These are phyloP conservation scores for Paxillus rubicundulus DNA, from an alignment of 768 basidiomycete species.

Conservation along the genomic window DNA sequence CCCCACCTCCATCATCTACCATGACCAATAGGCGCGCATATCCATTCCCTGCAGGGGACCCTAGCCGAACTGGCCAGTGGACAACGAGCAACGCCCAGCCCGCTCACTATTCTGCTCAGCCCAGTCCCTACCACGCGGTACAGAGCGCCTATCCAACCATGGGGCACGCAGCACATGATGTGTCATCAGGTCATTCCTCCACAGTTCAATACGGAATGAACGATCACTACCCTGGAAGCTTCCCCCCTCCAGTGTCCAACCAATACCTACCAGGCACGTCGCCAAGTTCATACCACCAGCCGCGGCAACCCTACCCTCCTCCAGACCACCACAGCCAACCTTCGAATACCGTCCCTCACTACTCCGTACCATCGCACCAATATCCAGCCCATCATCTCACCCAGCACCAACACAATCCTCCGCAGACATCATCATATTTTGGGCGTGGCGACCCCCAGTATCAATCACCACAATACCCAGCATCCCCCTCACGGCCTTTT, in stretches of 20 bases:
- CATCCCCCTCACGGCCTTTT: conserved; percentile 61
- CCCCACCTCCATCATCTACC: conserved; percentile 2
- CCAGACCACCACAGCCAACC: conserved; percentile 29
- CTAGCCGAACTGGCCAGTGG: conserved; percentile 25
- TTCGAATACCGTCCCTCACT: conserved; percentile 34
- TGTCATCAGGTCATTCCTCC: conserved; percentile 18
- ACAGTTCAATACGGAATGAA: conserved; percentile 21
- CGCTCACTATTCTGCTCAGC: conserved; percentile 23
- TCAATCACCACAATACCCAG: conserved; percentile 46
- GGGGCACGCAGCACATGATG: conserved; percentile 13
- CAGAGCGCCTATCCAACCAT: conserved; percentile 19
- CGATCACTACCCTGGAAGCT: conserved; percentile 19
- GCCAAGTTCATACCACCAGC: conserved; percentile 19
- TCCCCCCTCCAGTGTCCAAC: conserved; percentile 11
- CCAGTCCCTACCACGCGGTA: conserved; percentile 20
- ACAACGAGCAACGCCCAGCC: conserved; percentile 11
- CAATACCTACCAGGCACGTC: conserved; percentile 21
- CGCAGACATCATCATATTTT: conserved; percentile 35
- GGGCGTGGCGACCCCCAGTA: conserved; percentile 28
- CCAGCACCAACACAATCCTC: conserved; percentile 14
- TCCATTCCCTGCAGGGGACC: conserved; percentile 17
- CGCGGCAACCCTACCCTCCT: conserved; percentile 27
- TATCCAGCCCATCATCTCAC: conserved; percentile 25
- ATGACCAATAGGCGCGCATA: conserved; percentile 34
- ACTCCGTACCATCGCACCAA: conserved; percentile 26